phyloP scores from a whole-genome alignment of 768 basidiomycete genomes.

The Leccinum boreale region DNA sequence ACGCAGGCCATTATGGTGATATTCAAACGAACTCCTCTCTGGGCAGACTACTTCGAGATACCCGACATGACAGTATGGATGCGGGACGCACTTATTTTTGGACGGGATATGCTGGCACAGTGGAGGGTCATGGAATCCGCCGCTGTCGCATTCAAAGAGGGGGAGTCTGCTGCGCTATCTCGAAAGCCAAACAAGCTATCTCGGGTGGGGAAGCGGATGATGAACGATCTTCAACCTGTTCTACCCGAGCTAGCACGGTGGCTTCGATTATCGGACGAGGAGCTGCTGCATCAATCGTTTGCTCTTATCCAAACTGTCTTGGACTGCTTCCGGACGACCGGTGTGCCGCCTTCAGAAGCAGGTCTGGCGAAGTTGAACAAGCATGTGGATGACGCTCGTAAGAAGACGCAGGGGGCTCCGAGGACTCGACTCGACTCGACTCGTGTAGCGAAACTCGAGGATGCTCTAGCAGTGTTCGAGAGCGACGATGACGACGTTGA shows the following conservation, averaged over 20 bases:
- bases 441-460: conserved; percentile 64
- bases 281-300: conserved; percentile 87
- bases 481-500: conserved; percentile 61
- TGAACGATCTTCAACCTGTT: conserved; percentile 72
- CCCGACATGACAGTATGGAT: conserved; percentile 94
- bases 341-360: conserved; percentile 50
- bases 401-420: conserved; percentile 39
- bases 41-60: conserved; percentile 79
- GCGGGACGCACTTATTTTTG: conserved; percentile 96
- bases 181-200: conserved; percentile 49
- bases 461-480: conserved; percentile 61
- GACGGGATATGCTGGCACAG: conserved; percentile 78
- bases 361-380: conserved; percentile 66
- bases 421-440: conserved; percentile 53
- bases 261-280: conserved; percentile 90
- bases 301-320: conserved; percentile 78
- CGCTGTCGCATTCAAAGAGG: conserved; percentile 22
- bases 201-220: conserved; percentile 66
- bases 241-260: conserved; percentile 78
- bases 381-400: conserved; percentile 58
- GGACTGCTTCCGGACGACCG: conserved; percentile 66
- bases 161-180: conserved; percentile 16
- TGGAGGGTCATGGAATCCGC: conserved; percentile 77
- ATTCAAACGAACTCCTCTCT: conserved; percentile 78
- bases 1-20: conserved; percentile 75